phyloP scores from a whole-genome alignment of 108 stramenopile genomes.

The Nitzschia palea region DNA sequence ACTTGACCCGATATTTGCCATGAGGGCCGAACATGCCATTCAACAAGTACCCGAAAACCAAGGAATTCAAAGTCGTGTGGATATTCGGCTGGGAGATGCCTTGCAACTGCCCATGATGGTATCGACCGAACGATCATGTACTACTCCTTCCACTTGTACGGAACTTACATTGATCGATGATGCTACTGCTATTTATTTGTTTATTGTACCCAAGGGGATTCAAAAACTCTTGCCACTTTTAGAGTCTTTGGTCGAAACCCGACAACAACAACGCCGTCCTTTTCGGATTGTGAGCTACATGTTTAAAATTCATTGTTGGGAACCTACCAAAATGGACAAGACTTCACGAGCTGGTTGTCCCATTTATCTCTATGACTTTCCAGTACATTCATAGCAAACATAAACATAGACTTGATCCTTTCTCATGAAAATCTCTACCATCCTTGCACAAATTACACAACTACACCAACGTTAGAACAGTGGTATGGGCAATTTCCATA shows the following conservation, averaged over 20 bases:
- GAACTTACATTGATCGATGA: slow-evolving; percentile 56
- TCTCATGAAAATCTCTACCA: too few species aligned
- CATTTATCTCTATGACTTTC: slow-evolving; percentile 57
- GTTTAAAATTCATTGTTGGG: slow-evolving; percentile 72
- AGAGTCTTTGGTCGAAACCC: slow-evolving; percentile 41
- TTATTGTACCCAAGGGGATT: slow-evolving; percentile 79
- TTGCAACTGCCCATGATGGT: slow-evolving; percentile 20
- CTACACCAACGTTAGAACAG: too few species aligned
- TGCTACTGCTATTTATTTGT: slow-evolving; percentile 84
- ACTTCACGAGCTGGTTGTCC: slow-evolving; percentile 52
- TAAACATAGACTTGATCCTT: too few species aligned
- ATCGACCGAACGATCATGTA: background rate
- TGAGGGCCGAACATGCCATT: slow-evolving; percentile 34
- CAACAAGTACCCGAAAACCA: background rate
- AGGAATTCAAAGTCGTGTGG: slow-evolving; percentile 34
- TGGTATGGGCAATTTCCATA: too few species aligned
- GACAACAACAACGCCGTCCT: slow-evolving; percentile 22
- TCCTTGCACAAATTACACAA: too few species aligned
- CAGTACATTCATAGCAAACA: too few species aligned
- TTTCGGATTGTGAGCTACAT: slow-evolving; percentile 71
- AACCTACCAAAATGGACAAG: slow-evolving; percentile 47
- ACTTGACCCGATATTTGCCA: slow-evolving; percentile 53
- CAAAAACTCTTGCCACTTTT: slow-evolving; percentile 58
- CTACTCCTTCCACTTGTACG: background rate
- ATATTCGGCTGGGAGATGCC: slow-evolving; percentile 61